Percentiles rank a stretch among this genome's conserved stretches.
These are phyloP conservation scores for Aureobasidium mangrovei DNA, from an alignment of 2,329 filamentous ascomycete species.

Conservation along the genomic window DNA sequence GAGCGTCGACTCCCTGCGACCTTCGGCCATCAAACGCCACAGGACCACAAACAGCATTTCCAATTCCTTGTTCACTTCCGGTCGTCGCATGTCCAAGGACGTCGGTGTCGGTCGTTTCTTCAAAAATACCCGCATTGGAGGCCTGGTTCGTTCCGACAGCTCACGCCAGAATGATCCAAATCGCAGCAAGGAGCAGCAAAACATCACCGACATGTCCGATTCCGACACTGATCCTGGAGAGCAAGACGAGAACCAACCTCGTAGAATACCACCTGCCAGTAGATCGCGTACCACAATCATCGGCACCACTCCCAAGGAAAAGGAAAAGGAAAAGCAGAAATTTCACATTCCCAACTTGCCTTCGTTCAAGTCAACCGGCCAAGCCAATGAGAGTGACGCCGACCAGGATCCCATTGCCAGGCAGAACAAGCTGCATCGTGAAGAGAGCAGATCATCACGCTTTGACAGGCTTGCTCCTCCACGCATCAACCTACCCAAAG, in stretches of 20 bases:
- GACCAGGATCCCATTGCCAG: conserved; percentile 34
- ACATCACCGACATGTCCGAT: conserved; percentile 8
- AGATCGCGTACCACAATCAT: conserved; percentile 19
- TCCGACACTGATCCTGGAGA: conserved; percentile 38
- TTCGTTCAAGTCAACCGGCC: conserved; percentile 40
- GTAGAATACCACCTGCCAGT: conserved; percentile 18
- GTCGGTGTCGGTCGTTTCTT: conserved; percentile 59
- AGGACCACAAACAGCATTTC: conserved; percentile 42
- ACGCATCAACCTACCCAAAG: conserved; percentile 35
- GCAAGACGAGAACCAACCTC: conserved; percentile 32
- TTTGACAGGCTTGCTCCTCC: conserved; percentile 41
- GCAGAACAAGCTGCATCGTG: conserved; percentile 32
- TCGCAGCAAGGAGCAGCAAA: conserved; percentile 46
- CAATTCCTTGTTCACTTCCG: conserved; percentile 13
- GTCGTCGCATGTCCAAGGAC: conserved; percentile 28
- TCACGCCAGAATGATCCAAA: conserved; percentile 54
- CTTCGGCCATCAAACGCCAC: conserved; percentile 21
- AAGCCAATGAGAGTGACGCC: conserved; percentile 23
- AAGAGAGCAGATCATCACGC: conserved; percentile 32
- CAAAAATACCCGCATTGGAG: conserved; percentile 67
- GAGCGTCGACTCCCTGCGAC: conserved; percentile 31
- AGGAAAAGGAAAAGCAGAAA: conserved; percentile 32
- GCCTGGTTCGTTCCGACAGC: conserved; percentile 58
- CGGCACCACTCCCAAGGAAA: conserved; percentile 12
- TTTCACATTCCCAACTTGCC: conserved; percentile 41